Conservation (phyloP, 306 rosid species). For the Psophocarpus tetragonolobus region DNA sequence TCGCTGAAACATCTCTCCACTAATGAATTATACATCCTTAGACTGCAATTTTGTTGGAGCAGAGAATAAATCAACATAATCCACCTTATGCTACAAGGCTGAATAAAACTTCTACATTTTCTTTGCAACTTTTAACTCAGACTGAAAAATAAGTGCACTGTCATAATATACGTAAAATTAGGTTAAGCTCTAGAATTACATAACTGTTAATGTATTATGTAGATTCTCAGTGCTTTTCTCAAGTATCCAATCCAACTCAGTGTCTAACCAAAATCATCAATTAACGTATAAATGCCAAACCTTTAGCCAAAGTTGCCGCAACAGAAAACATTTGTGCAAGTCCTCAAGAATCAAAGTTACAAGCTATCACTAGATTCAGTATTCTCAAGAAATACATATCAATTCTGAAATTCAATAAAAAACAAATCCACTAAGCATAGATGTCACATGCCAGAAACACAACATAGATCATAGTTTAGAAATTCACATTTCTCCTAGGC, state of each 20-base stretch:
- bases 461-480: neutral
- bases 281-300: no score
- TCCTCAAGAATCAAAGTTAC: neutral
- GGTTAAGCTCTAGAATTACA: neutral
- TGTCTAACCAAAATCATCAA: neutral
- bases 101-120: slow-evolving; percentile 15
- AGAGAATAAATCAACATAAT: slow-evolving; percentile 31
- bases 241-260: slow-evolving; percentile 17
- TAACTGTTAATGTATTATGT: neutral
- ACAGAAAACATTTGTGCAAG: no score
- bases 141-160: neutral
- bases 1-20: slow-evolving; percentile 49
- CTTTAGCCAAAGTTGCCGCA: no score
- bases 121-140: slow-evolving; percentile 18
- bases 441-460: neutral
- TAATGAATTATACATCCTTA: slow-evolving; percentile 50
- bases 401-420: neutral
- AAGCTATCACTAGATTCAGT: neutral
- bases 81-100: slow-evolving; percentile 11
- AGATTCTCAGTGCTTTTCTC: neutral
- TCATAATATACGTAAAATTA: neutral
- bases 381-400: no score
- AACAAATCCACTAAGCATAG: neutral
- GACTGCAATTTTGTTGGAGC: slow-evolving; percentile 45
- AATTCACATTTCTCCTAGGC: neutral